Conservation (phyloP, 1,139 yeast species). For the Candida sanyaensis region DNA sequence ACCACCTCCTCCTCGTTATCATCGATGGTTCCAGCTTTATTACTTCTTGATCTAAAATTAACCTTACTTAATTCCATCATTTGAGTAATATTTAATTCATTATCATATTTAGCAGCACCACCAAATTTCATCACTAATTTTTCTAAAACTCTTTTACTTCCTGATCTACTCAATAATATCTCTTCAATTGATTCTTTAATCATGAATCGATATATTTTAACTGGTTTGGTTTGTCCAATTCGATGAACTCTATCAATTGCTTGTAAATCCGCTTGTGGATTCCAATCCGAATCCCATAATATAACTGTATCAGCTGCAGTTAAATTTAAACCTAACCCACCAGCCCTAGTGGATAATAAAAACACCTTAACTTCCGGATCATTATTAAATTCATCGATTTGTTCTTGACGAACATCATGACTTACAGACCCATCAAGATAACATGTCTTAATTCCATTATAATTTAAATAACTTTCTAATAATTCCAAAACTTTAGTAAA, state of each 20-base stretch:
- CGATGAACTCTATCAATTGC: constrained; percentile 96
- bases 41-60: constrained; percentile 13
- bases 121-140: constrained; percentile 85
- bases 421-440: constrained; percentile 78
- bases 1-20: constrained; percentile 8
- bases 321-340: constrained; percentile 89
- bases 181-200: constrained; percentile 83
- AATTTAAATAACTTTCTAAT: constrained; percentile 61
- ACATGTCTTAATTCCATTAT: constrained; percentile 44
- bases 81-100: constrained; percentile 27
- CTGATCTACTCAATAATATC: constrained; percentile 72
- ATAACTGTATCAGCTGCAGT: constrained; percentile 89
- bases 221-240: constrained; percentile 87
- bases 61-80: constrained; percentile 32
- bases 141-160: constrained; percentile 76
- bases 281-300: constrained; percentile 93
- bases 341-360: constrained; percentile 86
- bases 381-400: constrained; percentile 56
- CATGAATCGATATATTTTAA: constrained; percentile 74
- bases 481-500: constrained; percentile 79
- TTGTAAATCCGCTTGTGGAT: constrained; percentile 94
- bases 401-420: constrained; percentile 64
- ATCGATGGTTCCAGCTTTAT: not conserved
- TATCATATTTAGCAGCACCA: constrained; percentile 25
- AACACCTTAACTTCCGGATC: constrained; percentile 49